Percentiles rank a stretch among this genome's conserved stretches.
Evolutionary conservation across 176 grass and related monocot species (phyloP).

Genomic region (Calamus simplicifolius): DNA sequence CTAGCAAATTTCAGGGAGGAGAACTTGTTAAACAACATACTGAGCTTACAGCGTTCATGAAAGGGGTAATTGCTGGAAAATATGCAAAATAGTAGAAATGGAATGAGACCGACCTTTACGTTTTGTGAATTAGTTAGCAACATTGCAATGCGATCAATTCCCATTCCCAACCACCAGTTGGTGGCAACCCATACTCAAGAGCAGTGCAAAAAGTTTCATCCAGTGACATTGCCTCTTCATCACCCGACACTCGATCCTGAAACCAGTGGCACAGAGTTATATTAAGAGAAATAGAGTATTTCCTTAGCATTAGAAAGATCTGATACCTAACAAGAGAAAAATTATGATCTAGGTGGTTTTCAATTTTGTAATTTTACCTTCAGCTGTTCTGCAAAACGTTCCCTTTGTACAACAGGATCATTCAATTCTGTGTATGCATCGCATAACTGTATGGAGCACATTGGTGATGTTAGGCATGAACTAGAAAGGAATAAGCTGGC

Average conservation of each 20-base stretch:
- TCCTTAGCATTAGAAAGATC: too few relatives aligned
- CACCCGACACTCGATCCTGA: constrained; percentile 94
- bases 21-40: too few relatives aligned
- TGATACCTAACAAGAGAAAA: too few relatives aligned
- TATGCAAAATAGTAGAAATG: neutral
- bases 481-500: neutral
- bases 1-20: neutral
- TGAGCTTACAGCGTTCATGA: too few relatives aligned
- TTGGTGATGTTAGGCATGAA: constrained; percentile 20
- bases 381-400: constrained; percentile 81
- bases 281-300: too few relatives aligned
- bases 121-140: constrained; percentile 93
- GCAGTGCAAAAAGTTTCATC: constrained; percentile 90
- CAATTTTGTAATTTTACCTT: constrained; percentile 35
- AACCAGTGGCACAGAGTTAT: neutral
- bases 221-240: constrained; percentile 97
- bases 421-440: constrained; percentile 91
- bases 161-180: constrained; percentile 89
- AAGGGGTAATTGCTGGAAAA: too few relatives aligned
- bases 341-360: too few relatives aligned
- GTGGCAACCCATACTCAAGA: constrained; percentile 93
- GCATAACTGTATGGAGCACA: constrained; percentile 53
- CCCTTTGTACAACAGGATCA: constrained; percentile 73
- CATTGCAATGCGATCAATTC: constrained; percentile 87
- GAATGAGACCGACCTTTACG: constrained; percentile 54